Evolutionary conservation across 306 rosid species (phyloP), one percentile per base, ranked within the genome.

Genomic region (Phaseolus lunatus): DNA sequence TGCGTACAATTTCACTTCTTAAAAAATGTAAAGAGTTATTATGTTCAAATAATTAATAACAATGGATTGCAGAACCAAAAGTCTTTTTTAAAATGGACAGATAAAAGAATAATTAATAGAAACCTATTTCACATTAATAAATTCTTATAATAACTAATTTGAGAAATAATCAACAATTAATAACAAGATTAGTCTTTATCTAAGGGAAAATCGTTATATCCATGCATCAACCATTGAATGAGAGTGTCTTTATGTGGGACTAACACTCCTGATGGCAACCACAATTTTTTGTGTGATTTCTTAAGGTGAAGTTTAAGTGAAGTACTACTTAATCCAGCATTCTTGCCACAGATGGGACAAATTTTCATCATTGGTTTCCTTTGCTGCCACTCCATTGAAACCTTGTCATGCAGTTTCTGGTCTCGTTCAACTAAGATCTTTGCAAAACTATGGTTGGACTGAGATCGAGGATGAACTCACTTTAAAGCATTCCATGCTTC

Each of bases 371-470:
- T 81, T 4, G 99, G 99, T 84, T 87, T 95, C 37, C 93, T 61
- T 56, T 85, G 86, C 79, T 90, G 99, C 99, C 97, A 95, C 83
- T 89, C 97, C 90, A 95, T 88, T 59, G 99, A 92, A 68, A 85
- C 90, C 69, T 81, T 89, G 31, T 97, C 97, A 5, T 88, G 91
- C 72, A 88, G 80, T 72, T 83, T 87, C 73, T 70, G 66, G 81
- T 95, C 99, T 70, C 92, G 80, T 39, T 83, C 89, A 39, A 73
- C 23, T 54, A 95, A 84, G 80, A 84, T 78, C 86, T 86, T 90
- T 1, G 92, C 97, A 71, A 95, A 92, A 58, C 97, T 97, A 4
- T 95, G 97, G 9, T 95, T 95, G 0, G 99, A 97, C 54, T 92
- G 98, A 1, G 98, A 96, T 73, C 96, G 90, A 1, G 93, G 92